Percentiles rank a stretch among this genome's conserved stretches.
These are phyloP conservation scores for Sphagnum magellanicum DNA, from an alignment of 228 moss, liverwort and hornwort genomes.

Conservation along the genomic window DNA sequence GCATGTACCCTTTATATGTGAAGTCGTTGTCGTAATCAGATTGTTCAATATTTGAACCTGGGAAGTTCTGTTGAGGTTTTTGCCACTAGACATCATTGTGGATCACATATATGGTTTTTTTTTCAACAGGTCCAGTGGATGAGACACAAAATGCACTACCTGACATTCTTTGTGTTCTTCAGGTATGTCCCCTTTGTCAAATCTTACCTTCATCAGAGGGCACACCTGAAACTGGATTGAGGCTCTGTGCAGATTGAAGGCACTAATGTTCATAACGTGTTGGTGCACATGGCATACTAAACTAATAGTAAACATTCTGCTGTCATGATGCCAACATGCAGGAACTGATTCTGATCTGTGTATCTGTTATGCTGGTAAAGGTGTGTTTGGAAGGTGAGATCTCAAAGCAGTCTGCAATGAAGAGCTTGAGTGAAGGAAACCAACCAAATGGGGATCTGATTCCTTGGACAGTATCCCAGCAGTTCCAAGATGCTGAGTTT, in stretches of 20 bases:
- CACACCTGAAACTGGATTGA: too few species aligned
- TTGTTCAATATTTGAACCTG: too few species aligned
- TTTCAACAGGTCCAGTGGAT: slow-evolving; percentile 63
- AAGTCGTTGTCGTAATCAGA: too few species aligned
- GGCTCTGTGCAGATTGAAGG: too few species aligned
- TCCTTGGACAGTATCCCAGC: slow-evolving; percentile 96
- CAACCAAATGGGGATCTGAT: slow-evolving; percentile 93
- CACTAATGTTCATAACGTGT: too few species aligned
- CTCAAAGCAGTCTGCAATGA: slow-evolving; percentile 83
- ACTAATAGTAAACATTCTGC: too few species aligned
- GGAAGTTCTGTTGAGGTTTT: too few species aligned
- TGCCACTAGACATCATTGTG: background rate
- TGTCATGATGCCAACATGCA: too few species aligned
- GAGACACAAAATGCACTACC: slow-evolving; percentile 77
- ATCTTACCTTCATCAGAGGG: background rate
- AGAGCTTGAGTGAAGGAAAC: slow-evolving; percentile 85
- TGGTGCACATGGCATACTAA: too few species aligned
- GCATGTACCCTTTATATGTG: too few species aligned
- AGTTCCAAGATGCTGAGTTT: slow-evolving; percentile 96
- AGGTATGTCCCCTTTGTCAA: slow-evolving; percentile 22
- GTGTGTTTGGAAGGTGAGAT: slow-evolving; percentile 93
- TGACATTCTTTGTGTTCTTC: slow-evolving; percentile 91
- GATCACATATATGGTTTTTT: background rate
- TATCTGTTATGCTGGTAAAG: slow-evolving; percentile 15
- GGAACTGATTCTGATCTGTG: background rate